phyloP scores from a whole-genome alignment of 345 rosid genomes.

The Ceriops tagal region DNA sequence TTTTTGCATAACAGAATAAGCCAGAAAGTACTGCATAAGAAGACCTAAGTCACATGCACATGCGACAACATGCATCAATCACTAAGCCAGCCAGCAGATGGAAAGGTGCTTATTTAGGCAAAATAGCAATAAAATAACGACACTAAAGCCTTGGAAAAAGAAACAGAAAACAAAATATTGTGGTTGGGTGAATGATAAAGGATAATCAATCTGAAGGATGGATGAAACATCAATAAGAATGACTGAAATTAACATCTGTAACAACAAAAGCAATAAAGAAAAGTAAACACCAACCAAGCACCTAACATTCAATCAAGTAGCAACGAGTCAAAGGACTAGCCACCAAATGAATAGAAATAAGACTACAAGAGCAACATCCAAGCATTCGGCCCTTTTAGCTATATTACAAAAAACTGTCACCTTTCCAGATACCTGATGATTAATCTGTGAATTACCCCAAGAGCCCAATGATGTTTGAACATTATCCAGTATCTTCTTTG shows the following conservation, averaged over 20 bases:
- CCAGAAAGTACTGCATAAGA: too few relatives aligned
- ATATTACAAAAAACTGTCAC: neutral
- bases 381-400: neutral
- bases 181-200: too few relatives aligned
- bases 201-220: too few relatives aligned
- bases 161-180: too few relatives aligned
- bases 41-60: too few relatives aligned
- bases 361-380: neutral
- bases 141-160: too few relatives aligned
- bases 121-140: too few relatives aligned
- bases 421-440: conserved; percentile 61
- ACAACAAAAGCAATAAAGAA: neutral
- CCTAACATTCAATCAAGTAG: neutral
- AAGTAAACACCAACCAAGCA: neutral
- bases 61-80: too few relatives aligned
- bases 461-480: conserved; percentile 61
- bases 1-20: neutral
- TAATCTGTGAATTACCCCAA: conserved; percentile 61
- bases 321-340: too few relatives aligned
- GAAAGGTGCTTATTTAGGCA: too few relatives aligned
- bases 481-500: conserved; percentile 56
- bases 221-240: neutral
- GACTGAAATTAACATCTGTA: neutral
- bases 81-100: too few relatives aligned
- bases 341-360: too few relatives aligned